phyloP scores from a whole-genome alignment of 1,139 yeast species.

The Nakaseomyces bracarensis region DNA sequence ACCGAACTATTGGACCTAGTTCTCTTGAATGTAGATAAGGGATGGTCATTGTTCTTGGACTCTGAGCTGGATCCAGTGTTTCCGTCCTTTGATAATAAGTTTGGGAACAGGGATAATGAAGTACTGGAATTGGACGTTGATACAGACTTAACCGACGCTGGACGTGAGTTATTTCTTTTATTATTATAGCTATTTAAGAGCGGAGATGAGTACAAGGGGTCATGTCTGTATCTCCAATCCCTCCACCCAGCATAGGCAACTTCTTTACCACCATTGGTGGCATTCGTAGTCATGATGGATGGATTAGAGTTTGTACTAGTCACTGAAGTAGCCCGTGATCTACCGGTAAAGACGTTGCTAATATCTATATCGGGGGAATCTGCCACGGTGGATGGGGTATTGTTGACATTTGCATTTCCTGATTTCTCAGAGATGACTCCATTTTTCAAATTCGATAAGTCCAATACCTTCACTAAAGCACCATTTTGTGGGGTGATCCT shows the following conservation, averaged over 20 bases:
- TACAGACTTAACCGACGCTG: slow-evolving; percentile 19
- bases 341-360: slow-evolving; percentile 12
- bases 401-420: slow-evolving; percentile 20
- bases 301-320: slow-evolving; percentile 4
- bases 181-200: slow-evolving; percentile 30
- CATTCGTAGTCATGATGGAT: slow-evolving; percentile 15
- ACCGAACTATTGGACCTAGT: slow-evolving; percentile 16
- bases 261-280: slow-evolving; percentile 13
- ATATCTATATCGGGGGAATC: slow-evolving; percentile 1
- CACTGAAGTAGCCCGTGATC: slow-evolving; percentile 8
- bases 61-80: slow-evolving; percentile 7
- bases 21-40: slow-evolving; percentile 1
- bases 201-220: slow-evolving; percentile 50
- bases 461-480: slow-evolving; percentile 44
- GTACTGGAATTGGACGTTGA: slow-evolving; percentile 14
- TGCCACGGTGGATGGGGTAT: neutral
- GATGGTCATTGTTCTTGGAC: slow-evolving; percentile 5
- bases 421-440: slow-evolving; percentile 31
- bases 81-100: neutral
- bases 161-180: slow-evolving; percentile 19
- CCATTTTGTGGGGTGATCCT: slow-evolving; percentile 51
- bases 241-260: slow-evolving; percentile 67
- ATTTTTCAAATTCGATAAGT: slow-evolving; percentile 46
- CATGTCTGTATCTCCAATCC: slow-evolving; percentile 73
- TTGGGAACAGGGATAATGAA: slow-evolving; percentile 1